A percentile compares a stretch with the other conserved stretches of the same genome.
phyloP scores from a whole-genome alignment of 306 rosid species.

The Clitoria ternatea region DNA sequence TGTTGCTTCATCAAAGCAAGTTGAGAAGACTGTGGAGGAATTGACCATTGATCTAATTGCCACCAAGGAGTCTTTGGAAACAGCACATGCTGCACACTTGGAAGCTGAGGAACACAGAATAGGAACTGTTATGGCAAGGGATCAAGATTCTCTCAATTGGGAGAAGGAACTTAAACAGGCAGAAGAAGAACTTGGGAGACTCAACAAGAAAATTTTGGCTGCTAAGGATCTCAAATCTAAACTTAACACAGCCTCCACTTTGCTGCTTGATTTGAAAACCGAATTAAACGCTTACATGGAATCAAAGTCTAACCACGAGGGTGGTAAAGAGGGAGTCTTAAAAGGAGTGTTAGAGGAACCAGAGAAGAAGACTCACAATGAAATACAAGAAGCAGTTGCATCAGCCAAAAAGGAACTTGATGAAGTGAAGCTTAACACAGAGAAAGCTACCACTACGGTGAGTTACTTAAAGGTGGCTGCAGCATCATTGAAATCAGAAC shows the following conservation, averaged over 20 bases:
- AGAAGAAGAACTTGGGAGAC: constrained; percentile 63
- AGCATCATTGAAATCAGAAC: constrained; percentile 56
- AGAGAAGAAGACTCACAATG: constrained; percentile 45
- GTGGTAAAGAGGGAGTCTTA: constrained; percentile 31
- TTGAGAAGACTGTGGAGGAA: constrained; percentile 87
- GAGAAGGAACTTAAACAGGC: constrained; percentile 73
- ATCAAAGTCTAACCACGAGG: constrained; percentile 50
- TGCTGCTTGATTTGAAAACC: constrained; percentile 66
- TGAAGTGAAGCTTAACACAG: constrained; percentile 73
- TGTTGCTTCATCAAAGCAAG: constrained; percentile 68
- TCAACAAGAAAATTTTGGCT: constrained; percentile 61
- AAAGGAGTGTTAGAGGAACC: constrained; percentile 35
- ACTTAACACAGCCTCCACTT: constrained; percentile 53
- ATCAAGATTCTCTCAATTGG: constrained; percentile 86
- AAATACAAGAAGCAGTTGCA: constrained; percentile 71
- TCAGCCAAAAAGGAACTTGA: constrained; percentile 82
- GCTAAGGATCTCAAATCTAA: constrained; percentile 75
- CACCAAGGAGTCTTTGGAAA: constrained; percentile 72
- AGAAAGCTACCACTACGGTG: constrained; percentile 71
- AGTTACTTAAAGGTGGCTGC: constrained; percentile 70
- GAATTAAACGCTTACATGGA: constrained; percentile 77
- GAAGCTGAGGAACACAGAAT: constrained; percentile 95
- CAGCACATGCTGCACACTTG: constrained; percentile 88
- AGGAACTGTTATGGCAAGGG: constrained; percentile 87
- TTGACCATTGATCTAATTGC: constrained; percentile 85